Base-by-base conservation (phyloP, 2,329 filamentous ascomycete species). In the Lasiodiplodia hormozganensis region DNA sequence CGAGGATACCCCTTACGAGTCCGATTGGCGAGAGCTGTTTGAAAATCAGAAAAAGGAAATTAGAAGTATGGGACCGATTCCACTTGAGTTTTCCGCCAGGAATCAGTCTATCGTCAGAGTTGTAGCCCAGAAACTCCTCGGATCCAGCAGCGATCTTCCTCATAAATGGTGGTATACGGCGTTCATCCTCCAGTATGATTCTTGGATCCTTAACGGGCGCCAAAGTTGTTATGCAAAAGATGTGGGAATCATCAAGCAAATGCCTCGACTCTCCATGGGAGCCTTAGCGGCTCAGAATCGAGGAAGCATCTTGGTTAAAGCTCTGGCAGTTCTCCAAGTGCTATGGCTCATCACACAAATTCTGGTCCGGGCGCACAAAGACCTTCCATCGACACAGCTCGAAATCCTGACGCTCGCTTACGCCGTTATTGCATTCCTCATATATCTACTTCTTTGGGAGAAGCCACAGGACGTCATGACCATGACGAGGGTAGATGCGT, bases 91-190 rank as follows among this genome's bases (percentile, higher is more conserved):
- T 16, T 43, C 40, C 2, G 18, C 6, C 16, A 3, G 0, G 1
- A 43, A 43, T 7, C 49, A 14, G 4, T 11, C 49, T 11, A 3
- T 25, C 2, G 4, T 25, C 23, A 52, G 21, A 23, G 10, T 10
- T 1, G n/a, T 23, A 8, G n/a, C 14, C n/a, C 3, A 23, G 23
- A 2, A 52, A 25, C 12, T 5, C 6, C 8, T 14, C 16, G 16
- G 16, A 3, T 1, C 8, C 2, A 1, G 8, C 1, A 6, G 1
- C 1, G 31, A 31, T 8, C 31, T 10, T 31, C 8, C 31, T 10
- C 31, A 34, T 3, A 34, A 34, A 0, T 34, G 31, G 31, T 34
- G 31, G 31, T 1, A 10, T 1, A 43, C 1, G 0, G 40, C 40
- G 1, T 43, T 43, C 6, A 1, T 25, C 1, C 7, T 52, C 3